Evolutionary conservation across 2,329 filamentous ascomycete species (phyloP), one percentile per base, ranked within the genome.

Genomic region (Neurospora sp.): DNA sequence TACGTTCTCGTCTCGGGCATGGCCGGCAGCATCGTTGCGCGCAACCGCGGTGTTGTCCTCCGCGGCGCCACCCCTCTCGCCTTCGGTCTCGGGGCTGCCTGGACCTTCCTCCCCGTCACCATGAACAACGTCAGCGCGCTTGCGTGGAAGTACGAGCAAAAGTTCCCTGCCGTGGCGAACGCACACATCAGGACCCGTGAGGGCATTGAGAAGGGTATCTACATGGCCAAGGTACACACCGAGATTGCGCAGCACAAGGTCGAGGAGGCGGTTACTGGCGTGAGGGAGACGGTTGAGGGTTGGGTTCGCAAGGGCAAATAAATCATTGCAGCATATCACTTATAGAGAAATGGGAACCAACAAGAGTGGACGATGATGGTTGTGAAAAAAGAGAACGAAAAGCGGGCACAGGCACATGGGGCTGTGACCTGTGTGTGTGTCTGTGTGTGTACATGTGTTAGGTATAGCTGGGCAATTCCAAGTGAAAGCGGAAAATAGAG

Each of bases 1-100:
- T 98, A 98, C 82, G 93, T 98, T 66, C 87, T 97, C 38, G 94
- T 99, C 67, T 91, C 94, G 58, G 90, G 93, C 76, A 97, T 99
- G 94, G 93, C 96, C 42, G 96, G 95, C 75, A 93, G 89, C 80
- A 98, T 99, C 79, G 84, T 97, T 69, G 89, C 92, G 69, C 89
- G 95, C 73, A 96, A 97, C 84, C 90, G 95, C 76, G 94, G 91
- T 80, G 86, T 98, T 73, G 80, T 97, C 73, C 83, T 99, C 69
- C 90, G 96, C 75, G 89, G 90, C 69, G 84, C 90, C 1, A 86
- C 92, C 1, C 96, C 96, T 11, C 81, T 95, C 67, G 89, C 90
- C 23, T 88, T 97, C 62, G 96, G 94, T 74, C 83, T 97, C 73
- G 89, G 89, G 70, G 92, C 93, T 70, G 93, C 92, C 71, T 96